phyloP scores from a whole-genome alignment of 2,329 filamentous ascomycete species.

The Aspergillus carbonarius region DNA sequence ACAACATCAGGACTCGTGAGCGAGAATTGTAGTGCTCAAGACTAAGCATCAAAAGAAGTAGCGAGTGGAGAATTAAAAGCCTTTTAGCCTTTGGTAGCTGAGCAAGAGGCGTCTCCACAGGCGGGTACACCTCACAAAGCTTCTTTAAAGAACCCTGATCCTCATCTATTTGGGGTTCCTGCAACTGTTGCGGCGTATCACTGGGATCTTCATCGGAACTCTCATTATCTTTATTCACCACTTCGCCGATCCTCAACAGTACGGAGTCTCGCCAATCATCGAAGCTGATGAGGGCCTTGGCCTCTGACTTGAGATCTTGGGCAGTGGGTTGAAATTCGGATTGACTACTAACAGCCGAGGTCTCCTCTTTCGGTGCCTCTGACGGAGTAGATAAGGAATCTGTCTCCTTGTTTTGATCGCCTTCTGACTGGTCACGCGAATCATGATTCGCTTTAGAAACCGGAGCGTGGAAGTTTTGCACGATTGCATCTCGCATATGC shows the following conservation, averaged over 20 bases:
- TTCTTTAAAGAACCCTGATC: slow-evolving; percentile 27
- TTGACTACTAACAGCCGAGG: neutral
- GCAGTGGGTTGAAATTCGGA: slow-evolving; percentile 11
- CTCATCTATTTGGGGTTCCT: slow-evolving; percentile 24
- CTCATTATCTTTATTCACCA: slow-evolving; percentile 58
- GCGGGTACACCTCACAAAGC: slow-evolving; percentile 52
- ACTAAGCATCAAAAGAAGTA: slow-evolving; percentile 71
- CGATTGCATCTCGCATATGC: slow-evolving; percentile 41
- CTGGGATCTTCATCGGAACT: slow-evolving; percentile 31
- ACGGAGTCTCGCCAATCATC: slow-evolving; percentile 76
- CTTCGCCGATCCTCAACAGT: slow-evolving; percentile 68
- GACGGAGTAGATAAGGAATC: neutral
- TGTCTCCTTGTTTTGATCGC: slow-evolving; percentile 25
- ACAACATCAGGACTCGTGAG: slow-evolving; percentile 68
- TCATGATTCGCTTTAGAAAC: slow-evolving; percentile 6
- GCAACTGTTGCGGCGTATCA: slow-evolving; percentile 25
- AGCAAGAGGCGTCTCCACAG: slow-evolving; percentile 58
- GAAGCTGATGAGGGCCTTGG: slow-evolving; percentile 68
- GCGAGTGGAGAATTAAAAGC: slow-evolving; percentile 67
- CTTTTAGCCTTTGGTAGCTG: slow-evolving; percentile 44
- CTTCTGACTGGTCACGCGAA: slow-evolving; percentile 22
- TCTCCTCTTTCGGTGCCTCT: slow-evolving; percentile 1
- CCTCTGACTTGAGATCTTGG: slow-evolving; percentile 54
- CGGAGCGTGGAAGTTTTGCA: slow-evolving; percentile 38
- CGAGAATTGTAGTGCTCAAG: slow-evolving; percentile 75